Evolutionary conservation across 495 filamentous ascomycete genomes (phyloP), one percentile per base, ranked within the genome.

Genomic region (Lasiosphaeriaceae sp.): DNA sequence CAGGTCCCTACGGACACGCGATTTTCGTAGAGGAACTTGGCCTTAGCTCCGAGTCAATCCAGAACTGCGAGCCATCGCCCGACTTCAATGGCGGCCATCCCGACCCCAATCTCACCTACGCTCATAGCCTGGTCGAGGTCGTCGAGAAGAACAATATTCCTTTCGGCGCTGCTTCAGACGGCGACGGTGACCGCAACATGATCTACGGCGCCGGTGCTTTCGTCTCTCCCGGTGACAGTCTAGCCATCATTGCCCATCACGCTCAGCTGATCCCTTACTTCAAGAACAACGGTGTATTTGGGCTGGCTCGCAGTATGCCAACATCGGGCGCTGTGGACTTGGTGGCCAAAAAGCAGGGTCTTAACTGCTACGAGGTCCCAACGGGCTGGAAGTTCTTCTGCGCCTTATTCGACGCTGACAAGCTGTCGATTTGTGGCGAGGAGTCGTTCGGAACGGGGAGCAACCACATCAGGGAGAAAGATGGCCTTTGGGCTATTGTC

Each of bases 331-430:
- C 94, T 39, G 89, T 98, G 43, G 94, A 98, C 69, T 84, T 94
- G 44, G 94, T 98, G 17, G 94, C 94, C 55, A 86, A 94, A 80
- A 90, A 90, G 60, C 91, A 97, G 77, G 92, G 91, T 20, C 79
- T 97, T 22, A 77, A 92, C 74, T 86, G 84, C 75, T 98, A 98
- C 75, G 94, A 98, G 74, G 94, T 98, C 5, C 94, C 94, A 11
- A 98, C 94, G 1, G 94, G 94, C 56, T 98, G 94, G 94, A 98
- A 98, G 75, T 98, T 98, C 83, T 98, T 98, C 86, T 98, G 94
- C 72, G 94, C 91, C 66, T 80, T 98, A 53, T 97, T 98, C 66
- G 94, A 98, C 67, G 88, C 92, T 59, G 80, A 97, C 74, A 96
- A 96, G 82, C 88, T 98, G 71, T 96, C 92, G 63, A 98, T 98